A percentile compares a stretch with the other conserved stretches of the same genome.
These are phyloP conservation scores for Hortaea werneckii DNA, from an alignment of 2,329 filamentous ascomycete species.

Conservation along the genomic window DNA sequence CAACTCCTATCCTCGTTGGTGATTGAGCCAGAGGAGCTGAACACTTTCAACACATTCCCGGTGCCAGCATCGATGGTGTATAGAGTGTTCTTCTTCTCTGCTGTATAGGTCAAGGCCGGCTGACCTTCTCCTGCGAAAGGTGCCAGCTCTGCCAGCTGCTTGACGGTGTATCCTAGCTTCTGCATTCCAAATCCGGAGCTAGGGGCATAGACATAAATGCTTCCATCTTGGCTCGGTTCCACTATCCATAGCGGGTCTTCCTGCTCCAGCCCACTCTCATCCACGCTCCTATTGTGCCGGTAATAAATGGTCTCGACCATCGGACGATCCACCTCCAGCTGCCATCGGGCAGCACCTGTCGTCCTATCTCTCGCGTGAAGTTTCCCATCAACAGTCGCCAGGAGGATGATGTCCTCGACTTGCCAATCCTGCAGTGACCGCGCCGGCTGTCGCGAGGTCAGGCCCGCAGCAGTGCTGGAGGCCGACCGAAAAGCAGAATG, in stretches of 20 bases:
- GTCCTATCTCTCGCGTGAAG: conserved; percentile 84
- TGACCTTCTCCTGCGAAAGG: conserved; percentile 62
- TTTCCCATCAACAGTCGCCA: conserved; percentile 99
- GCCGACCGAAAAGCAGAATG: conserved; percentile 56
- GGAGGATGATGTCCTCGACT: conserved; percentile 98
- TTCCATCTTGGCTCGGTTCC: conserved; percentile 79
- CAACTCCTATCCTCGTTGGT: conserved; percentile 66
- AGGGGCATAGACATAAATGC: conserved; percentile 76
- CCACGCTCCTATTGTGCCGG: conserved; percentile 52
- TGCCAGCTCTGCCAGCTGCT: conserved; percentile 68
- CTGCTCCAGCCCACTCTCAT: conserved; percentile 52
- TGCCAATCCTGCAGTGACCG: conserved; percentile 98
- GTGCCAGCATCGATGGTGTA: conserved; percentile 82
- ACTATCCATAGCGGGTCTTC: conserved; percentile 93
- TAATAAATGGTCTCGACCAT: conserved; percentile 87
- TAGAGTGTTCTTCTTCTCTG: conserved; percentile 80
- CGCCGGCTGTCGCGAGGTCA: conserved; percentile 78
- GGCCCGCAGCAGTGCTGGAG: conserved; percentile 38
- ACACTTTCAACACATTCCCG: conserved; percentile 72
- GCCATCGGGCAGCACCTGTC: conserved; percentile 77
- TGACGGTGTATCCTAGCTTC: conserved; percentile 64
- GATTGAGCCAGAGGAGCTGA: conserved; percentile 60
- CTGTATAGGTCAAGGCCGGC: conserved; percentile 76
- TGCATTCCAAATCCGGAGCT: conserved; percentile 50
- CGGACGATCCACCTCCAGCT: conserved; percentile 69